A percentile compares a stretch with the other conserved stretches of the same genome.
Evolutionary conservation across 75 land plant species (phyloP).

Genomic region (Cupressus sempervirens): DNA sequence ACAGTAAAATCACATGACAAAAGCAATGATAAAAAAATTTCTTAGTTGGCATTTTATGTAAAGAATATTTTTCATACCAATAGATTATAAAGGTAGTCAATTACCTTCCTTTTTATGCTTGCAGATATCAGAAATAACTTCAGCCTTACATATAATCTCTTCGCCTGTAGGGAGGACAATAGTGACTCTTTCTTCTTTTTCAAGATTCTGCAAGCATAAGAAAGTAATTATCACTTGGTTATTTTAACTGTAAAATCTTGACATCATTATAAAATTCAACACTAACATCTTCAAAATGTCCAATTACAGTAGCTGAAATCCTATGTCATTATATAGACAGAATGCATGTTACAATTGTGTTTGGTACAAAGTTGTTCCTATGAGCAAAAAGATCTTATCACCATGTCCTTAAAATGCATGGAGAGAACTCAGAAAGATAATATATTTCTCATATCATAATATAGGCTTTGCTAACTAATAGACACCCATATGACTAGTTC

Average conservation of each 20-base stretch:
- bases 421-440: background rate
- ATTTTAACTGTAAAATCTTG: background rate
- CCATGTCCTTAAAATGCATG: background rate
- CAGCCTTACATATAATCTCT: conserved; percentile 5
- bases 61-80: background rate
- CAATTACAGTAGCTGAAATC: background rate
- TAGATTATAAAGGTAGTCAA: background rate
- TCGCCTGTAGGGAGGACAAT: conserved; percentile 1
- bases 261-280: background rate
- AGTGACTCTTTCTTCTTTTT: conserved; percentile 3
- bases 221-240: background rate
- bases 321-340: background rate
- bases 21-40: background rate
- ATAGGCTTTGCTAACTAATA: background rate
- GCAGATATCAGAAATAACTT: background rate
- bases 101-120: background rate
- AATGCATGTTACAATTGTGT: background rate
- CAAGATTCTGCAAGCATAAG: background rate
- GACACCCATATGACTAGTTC: background rate
- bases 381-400: background rate
- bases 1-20: background rate
- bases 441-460: background rate
- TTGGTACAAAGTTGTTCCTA: background rate
- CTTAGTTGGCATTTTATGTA: background rate
- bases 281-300: background rate